Percentiles rank a stretch among this genome's conserved stretches.
Evolutionary conservation across 805 yeast species (phyloP).

Genomic region (Kodamaea sagamina): DNA sequence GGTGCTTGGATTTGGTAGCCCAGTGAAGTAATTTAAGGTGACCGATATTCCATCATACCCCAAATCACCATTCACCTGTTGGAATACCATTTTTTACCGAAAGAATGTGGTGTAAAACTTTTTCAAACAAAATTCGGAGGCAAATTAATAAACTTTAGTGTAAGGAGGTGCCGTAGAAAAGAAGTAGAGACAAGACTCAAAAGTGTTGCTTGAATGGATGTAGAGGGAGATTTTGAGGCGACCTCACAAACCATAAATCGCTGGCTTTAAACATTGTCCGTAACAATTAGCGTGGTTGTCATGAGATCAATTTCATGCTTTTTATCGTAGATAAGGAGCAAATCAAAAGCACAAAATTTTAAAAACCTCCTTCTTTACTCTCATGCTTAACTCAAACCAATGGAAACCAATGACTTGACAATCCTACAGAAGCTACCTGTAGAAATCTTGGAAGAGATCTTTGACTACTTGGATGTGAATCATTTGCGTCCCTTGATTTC

Average conservation of each 20-base stretch:
- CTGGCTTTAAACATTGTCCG: background rate
- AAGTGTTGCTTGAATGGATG: no score
- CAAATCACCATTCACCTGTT: slow-evolving; percentile 15
- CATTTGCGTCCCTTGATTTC: background rate
- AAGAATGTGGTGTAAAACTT: background rate
- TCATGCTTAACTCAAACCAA: background rate
- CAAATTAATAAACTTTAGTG: slow-evolving; percentile 2
- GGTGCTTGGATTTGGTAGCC: slow-evolving; percentile 60
- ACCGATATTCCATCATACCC: slow-evolving; percentile 46
- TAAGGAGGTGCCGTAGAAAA: background rate
- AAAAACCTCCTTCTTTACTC: background rate
- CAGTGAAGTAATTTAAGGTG: slow-evolving; percentile 71
- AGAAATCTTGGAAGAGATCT: slow-evolving; percentile 4
- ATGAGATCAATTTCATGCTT: background rate
- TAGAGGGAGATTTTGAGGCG: no score
- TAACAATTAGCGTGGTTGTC: background rate
- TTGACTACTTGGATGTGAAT: slow-evolving; percentile 3
- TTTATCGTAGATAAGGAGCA: slow-evolving; percentile 2
- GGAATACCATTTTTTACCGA: slow-evolving; percentile 6
- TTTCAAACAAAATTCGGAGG: background rate
- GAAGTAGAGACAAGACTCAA: no score
- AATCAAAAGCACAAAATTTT: background rate
- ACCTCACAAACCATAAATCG: no score
- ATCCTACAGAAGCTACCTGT: slow-evolving; percentile 3
- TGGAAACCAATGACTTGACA: slow-evolving; percentile 1